Percentiles rank a stretch among this genome's conserved stretches.
Conservation (phyloP, 805 yeast genomes). For the Metschnikowia proteae region DNA sequence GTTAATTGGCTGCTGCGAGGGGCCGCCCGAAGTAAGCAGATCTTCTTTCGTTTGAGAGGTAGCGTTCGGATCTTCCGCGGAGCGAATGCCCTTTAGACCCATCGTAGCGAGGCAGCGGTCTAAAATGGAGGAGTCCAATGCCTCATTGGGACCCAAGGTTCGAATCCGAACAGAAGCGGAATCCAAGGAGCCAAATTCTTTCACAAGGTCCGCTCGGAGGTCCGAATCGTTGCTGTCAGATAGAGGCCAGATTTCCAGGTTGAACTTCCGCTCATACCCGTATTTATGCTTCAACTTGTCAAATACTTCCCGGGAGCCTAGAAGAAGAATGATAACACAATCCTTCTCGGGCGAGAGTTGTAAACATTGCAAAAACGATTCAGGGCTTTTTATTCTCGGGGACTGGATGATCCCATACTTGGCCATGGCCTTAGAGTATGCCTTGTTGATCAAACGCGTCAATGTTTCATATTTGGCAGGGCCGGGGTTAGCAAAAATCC, state of each 20-base stretch:
- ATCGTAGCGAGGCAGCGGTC: slow-evolving; percentile 27
- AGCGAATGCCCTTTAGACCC: slow-evolving; percentile 17
- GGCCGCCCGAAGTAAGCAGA: neutral
- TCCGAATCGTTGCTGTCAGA: slow-evolving; percentile 25
- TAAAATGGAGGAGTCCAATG: slow-evolving; percentile 15
- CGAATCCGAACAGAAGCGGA: slow-evolving; percentile 16
- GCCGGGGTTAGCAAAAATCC: slow-evolving; percentile 17
- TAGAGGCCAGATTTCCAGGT: slow-evolving; percentile 17
- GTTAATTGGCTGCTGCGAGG: neutral
- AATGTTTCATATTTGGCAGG: slow-evolving; percentile 14
- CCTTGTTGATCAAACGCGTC: slow-evolving; percentile 42
- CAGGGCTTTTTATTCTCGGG: slow-evolving; percentile 35
- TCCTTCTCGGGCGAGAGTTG: slow-evolving; percentile 18
- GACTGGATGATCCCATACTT: slow-evolving; percentile 41
- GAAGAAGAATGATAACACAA: slow-evolving; percentile 21
- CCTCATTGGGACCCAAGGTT: slow-evolving; percentile 17
- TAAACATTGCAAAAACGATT: slow-evolving; percentile 24
- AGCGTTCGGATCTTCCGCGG: too few relatives aligned
- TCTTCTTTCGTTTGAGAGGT: neutral
- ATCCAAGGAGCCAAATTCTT: slow-evolving; percentile 20
- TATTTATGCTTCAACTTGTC: slow-evolving; percentile 21
- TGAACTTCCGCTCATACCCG: slow-evolving; percentile 26
- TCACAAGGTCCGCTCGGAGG: slow-evolving; percentile 21
- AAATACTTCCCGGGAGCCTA: slow-evolving; percentile 25
- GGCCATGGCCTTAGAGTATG: slow-evolving; percentile 46